phyloP scores from a whole-genome alignment of 345 rosid genomes.

The Boechera stricta region DNA sequence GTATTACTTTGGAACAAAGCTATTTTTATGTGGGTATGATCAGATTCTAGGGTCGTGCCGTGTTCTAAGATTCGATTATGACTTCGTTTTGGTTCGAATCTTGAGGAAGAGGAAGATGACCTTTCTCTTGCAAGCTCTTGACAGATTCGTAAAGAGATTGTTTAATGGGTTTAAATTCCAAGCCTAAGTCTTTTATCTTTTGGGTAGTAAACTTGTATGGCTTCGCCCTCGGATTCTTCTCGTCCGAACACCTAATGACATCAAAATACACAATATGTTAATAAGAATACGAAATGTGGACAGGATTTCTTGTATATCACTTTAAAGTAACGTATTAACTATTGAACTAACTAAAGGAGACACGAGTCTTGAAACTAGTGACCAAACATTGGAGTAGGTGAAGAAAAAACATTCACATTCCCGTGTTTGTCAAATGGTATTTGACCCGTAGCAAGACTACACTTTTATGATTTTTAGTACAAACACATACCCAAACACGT shows the following conservation, averaged over 20 bases:
- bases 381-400: conserved; percentile 44
- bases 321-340: conserved; percentile 10
- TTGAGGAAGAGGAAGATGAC: conserved; percentile 71
- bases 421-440: conserved; percentile 31
- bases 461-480: background rate
- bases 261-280: background rate
- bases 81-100: conserved; percentile 43
- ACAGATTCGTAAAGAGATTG: conserved; percentile 90
- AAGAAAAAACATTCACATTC: conserved; percentile 30
- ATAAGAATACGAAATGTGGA: conserved; percentile 18
- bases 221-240: conserved; percentile 77
- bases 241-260: conserved; percentile 79
- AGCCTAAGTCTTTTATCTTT: conserved; percentile 77
- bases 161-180: conserved; percentile 82
- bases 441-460: conserved; percentile 20
- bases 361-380: conserved; percentile 41
- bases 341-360: conserved; percentile 23
- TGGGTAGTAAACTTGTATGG: conserved; percentile 81
- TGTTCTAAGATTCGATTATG: conserved; percentile 34
- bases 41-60: conserved; percentile 6
- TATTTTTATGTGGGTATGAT: conserved; percentile 11
- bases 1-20: conserved; percentile 9
- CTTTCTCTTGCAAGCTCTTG: conserved; percentile 86
- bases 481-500: conserved; percentile 19
- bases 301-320: conserved; percentile 31